phyloP scores from a whole-genome alignment of 192 early-diverging fungal genomes.

The Dimargaris xerosporica region DNA sequence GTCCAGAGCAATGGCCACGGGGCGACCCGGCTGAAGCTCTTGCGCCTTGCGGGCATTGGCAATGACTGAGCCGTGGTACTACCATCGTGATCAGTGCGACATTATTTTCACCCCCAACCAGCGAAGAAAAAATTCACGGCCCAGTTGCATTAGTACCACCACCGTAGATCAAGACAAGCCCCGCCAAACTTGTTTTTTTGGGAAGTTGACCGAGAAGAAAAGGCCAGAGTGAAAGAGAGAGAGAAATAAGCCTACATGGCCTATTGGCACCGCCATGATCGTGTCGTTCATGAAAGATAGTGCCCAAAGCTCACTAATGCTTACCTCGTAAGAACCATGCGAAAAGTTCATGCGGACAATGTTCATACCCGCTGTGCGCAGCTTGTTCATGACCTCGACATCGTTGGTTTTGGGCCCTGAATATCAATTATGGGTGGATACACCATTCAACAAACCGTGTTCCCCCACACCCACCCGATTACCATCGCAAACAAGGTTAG shows the following conservation, averaged over 20 bases:
- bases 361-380: conserved; percentile 66
- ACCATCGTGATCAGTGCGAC: conserved; percentile 5
- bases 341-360: conserved; percentile 70
- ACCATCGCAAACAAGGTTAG: background rate
- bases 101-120: background rate
- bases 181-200: too few relatives aligned
- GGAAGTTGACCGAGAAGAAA: too few relatives aligned
- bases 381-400: conserved; percentile 47
- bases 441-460: background rate
- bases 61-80: conserved; percentile 55
- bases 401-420: conserved; percentile 60
- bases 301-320: background rate
- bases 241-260: too few relatives aligned
- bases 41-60: conserved; percentile 47
- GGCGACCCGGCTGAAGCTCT: conserved; percentile 24
- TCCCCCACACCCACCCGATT: background rate
- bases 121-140: background rate
- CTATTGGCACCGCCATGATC: too few relatives aligned
- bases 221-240: too few relatives aligned
- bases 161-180: too few relatives aligned
- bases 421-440: background rate
- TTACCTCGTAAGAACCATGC: conserved; percentile 43
- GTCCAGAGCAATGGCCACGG: conserved; percentile 60
- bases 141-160: too few relatives aligned
- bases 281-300: too few relatives aligned